phyloP scores from a whole-genome alignment of 805 yeast species.

The Groenewaldozyma tartarivorans region DNA sequence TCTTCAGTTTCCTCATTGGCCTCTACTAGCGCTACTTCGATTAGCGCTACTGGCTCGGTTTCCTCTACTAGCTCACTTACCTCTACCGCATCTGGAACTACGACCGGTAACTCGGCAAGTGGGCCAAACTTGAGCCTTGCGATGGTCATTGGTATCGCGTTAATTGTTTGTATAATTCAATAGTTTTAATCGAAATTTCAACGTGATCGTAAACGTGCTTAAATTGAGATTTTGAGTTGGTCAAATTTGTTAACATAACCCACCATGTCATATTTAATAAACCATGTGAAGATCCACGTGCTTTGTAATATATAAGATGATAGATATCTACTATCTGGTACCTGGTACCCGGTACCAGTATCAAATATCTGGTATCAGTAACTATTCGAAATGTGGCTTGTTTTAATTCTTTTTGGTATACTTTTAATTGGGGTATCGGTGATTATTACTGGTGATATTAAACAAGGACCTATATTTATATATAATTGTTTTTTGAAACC shows the following conservation, averaged over 20 bases:
- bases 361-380: not conserved
- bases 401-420: not conserved
- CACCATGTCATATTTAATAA: too few species aligned
- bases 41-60: not conserved
- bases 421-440: not conserved
- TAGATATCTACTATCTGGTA: too few species aligned
- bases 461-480: slow-evolving; percentile 24
- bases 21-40: slow-evolving; percentile 1
- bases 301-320: too few species aligned
- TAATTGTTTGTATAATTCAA: too few species aligned
- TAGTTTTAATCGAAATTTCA: too few species aligned
- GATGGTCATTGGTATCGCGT: not conserved
- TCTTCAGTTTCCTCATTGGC: slow-evolving; percentile 4
- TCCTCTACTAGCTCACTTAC: not conserved
- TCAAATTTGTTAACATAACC: too few species aligned
- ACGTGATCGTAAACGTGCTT: too few species aligned
- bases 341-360: too few species aligned
- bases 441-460: slow-evolving; percentile 1
- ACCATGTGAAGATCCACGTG: too few species aligned
- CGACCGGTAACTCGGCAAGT: slow-evolving; percentile 1
- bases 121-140: too few species aligned
- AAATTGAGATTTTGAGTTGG: too few species aligned
- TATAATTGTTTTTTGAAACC: slow-evolving; percentile 56
- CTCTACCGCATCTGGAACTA: not conserved
- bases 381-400: not conserved